Base-by-base conservation (phyloP, 2,329 filamentous ascomycete genomes). In the Zasmidium angulare region DNA sequence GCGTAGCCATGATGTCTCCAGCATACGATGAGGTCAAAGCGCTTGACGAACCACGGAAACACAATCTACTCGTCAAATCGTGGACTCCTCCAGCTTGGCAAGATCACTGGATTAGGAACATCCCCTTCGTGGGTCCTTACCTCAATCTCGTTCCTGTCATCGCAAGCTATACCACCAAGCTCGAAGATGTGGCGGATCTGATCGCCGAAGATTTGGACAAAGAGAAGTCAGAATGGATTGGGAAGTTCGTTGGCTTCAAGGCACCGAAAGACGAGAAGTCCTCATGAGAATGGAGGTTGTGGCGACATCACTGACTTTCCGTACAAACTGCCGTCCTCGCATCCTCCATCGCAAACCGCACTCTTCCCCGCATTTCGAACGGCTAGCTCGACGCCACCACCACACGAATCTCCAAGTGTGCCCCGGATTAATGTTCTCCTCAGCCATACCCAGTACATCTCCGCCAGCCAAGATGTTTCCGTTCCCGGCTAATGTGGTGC, bases 141-240 rank as follows among this genome's bases (percentile, higher is more conserved):
- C 68, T 60, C 53, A 55, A 66, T 31, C 9, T 77, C 24, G 56
- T 69, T n/a, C 56, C 65, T 6, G 62, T 59, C 1, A 70, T 71
- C 56, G 71, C 76, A 58, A 62, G 63, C 9, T 77, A 78, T 66
- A 52, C 59, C 17, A 77, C 74, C 2, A 75, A 72, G 12, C 70
- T 77, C 10, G 77, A 79, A 60, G 71, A 75, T 56, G 73, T 75
- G 58, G 77, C 76, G 1, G 77, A 78, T n/a, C 76, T 78, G 50
- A 71, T 79, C 47, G 75, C 76, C 12, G 68, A 63, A 48, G 76
- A 79, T 65, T 66, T 79, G 48, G 73, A 71, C 58, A 67, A 47
- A 17, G 9, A 17, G 19, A 24, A 24, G 19, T 46, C 51, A 17
- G 29, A 36, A 46, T 47, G 14, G 14, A 43, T 54, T 29, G 31